Evolutionary conservation across 228 moss, liverwort and hornwort genomes (phyloP), one percentile per base, ranked within the genome.

Genomic region (Sphagnum magellanicum): DNA sequence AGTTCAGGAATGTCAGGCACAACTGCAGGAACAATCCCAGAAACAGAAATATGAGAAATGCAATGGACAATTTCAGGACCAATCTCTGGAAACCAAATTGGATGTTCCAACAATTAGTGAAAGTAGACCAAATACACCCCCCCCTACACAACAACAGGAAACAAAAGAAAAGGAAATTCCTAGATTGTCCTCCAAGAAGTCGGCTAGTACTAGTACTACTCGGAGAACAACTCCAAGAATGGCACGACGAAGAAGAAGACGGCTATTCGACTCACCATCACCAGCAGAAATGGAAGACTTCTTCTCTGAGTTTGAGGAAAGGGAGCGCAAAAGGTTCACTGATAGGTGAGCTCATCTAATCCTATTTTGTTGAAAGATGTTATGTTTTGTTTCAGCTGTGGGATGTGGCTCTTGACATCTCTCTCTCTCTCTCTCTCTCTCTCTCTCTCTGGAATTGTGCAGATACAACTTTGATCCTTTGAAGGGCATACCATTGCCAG

Each of bases 401-500:
- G 3, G 32, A 32, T 32, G 32, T 32, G 2, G 32, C 32, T 32
- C 32, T 32, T 32, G 32, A 32, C 32, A 32, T 32, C 32, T 32
- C 32, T 32, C 32, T 32, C 32, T 32, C 16, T n/a, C 4, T 10
- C 16, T 6, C 62, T 32, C 8, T 6, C 32, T 32, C 32, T 32
- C 16, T n/a, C 4, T 10, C 16, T 6, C 62, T 32, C 8, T 6
- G 49, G 14, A 51, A 48, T 69, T 6, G 49, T 61, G 71, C 80
- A 80, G 80, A 76, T 80, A 80, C 73, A 80, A 80, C 59, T 80
- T 80, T 70, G 80, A 80, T 59, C 80, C 76, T 67, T 67, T 71
- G 67, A 70, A 67, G 60, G 76, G 71, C 70, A 73, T 67, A 70
- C 80, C 80, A 57, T 73, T 80, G 52, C 73, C 76, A 50, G 80